Conservation (phyloP, 169 alveolate species). For the Plasmodium inui region DNA sequence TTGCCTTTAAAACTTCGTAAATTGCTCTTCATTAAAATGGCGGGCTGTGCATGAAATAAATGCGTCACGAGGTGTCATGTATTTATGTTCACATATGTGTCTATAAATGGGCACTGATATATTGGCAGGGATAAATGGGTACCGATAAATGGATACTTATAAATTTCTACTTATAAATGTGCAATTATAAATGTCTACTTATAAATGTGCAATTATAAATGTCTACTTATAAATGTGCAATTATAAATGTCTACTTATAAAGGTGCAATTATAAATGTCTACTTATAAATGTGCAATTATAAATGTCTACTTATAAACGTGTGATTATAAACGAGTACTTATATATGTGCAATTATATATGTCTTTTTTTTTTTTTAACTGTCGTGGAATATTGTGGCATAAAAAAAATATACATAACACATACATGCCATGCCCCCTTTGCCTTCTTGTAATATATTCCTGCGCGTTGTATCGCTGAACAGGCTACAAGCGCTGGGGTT, state of each 20-base stretch:
- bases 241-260: neutral
- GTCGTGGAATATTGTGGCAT: slow-evolving; percentile 16
- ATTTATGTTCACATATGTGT: neutral
- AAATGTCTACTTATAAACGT: slow-evolving; percentile 8
- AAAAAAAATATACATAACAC: slow-evolving; percentile 40
- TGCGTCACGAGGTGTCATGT: neutral
- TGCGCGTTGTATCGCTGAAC: slow-evolving; percentile 15
- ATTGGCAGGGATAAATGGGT: neutral
- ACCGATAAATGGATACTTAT: neutral
- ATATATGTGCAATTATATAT: neutral
- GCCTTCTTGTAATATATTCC: slow-evolving; percentile 25
- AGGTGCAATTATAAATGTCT: neutral
- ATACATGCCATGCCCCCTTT: slow-evolving; percentile 4
- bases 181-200: neutral
- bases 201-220: slow-evolving; percentile 4
- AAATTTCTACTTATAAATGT: neutral
- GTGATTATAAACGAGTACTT: neutral
- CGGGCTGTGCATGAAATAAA: neutral
- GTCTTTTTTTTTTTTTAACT: neutral
- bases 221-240: neutral
- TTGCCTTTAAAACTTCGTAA: neutral
- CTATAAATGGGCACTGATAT: neutral
- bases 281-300: neutral
- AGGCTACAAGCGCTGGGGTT: slow-evolving; percentile 3
- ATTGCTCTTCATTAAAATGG: neutral